These are phyloP conservation scores for Citrus maxima DNA, from an alignment of 345 rosid genomes.

Conservation along the genomic window DNA sequence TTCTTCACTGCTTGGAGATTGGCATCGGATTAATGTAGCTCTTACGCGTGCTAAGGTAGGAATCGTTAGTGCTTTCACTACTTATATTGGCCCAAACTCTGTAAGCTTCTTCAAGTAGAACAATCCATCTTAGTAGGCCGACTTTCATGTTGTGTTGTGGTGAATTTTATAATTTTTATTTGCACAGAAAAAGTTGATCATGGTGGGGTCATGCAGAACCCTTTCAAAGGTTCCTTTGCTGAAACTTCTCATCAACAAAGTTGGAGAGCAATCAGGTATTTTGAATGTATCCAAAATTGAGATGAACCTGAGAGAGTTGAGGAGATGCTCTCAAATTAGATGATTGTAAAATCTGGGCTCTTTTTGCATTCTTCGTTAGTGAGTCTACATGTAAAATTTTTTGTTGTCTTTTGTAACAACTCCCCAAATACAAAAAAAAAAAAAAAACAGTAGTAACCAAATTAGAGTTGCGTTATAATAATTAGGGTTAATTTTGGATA, in stretches of 20 bases:
- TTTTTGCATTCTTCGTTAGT: background rate
- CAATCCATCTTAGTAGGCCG: background rate
- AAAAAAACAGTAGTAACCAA: background rate
- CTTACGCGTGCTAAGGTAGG: slow-evolving; percentile 87
- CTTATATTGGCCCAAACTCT: no score
- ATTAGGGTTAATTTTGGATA: background rate
- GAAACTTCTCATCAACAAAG: slow-evolving; percentile 77
- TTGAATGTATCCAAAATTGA: slow-evolving; percentile 41
- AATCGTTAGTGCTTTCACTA: background rate
- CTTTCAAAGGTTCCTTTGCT: slow-evolving; percentile 75
- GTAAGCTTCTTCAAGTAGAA: no score
- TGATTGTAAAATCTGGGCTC: background rate
- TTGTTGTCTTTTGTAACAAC: background rate
- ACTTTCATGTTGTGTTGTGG: background rate
- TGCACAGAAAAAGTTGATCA: slow-evolving; percentile 77
- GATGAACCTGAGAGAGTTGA: slow-evolving; percentile 25
- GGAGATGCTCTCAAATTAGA: slow-evolving; percentile 29
- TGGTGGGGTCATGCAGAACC: slow-evolving; percentile 84
- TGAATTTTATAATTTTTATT: background rate
- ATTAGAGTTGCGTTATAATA: background rate
- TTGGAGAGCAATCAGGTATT: slow-evolving; percentile 64
- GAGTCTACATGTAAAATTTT: background rate
- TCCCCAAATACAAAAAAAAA: background rate
- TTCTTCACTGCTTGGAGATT: slow-evolving; percentile 84
- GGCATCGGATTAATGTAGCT: slow-evolving; percentile 98